phyloP scores from a whole-genome alignment of 768 basidiomycete species.

The Rubroboletus satanas region DNA sequence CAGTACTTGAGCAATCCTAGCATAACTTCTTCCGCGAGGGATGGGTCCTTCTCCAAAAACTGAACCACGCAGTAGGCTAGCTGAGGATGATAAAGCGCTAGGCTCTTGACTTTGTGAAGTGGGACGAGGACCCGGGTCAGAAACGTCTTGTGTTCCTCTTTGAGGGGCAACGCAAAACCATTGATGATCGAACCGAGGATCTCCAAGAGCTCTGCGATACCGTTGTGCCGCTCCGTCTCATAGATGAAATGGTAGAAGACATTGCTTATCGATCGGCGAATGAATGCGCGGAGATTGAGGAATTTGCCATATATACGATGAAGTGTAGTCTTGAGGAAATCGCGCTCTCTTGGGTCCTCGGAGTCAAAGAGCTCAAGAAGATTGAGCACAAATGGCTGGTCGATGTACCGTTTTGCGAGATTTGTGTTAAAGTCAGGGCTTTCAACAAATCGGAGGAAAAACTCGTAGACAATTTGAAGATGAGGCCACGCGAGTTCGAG shows the following conservation, averaged over 20 bases:
- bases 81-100: slow-evolving; percentile 99
- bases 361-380: slow-evolving; percentile 97
- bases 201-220: slow-evolving; percentile 96
- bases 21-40: slow-evolving; percentile 92
- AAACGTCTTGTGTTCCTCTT: slow-evolving; percentile 99
- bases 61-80: slow-evolving; percentile 98
- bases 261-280: slow-evolving; percentile 98
- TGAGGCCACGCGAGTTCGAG: slow-evolving; percentile 99
- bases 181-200: slow-evolving; percentile 99
- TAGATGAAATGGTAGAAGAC: slow-evolving; percentile 99
- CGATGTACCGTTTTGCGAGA: slow-evolving; percentile 94
- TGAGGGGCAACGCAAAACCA: slow-evolving; percentile 94
- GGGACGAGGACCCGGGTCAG: slow-evolving; percentile 91
- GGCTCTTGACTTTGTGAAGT: slow-evolving; percentile 94
- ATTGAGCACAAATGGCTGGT: slow-evolving; percentile 92
- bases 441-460: slow-evolving; percentile 98
- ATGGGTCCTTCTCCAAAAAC: slow-evolving; percentile 94
- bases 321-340: slow-evolving; percentile 98
- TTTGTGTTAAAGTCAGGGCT: slow-evolving; percentile 98
- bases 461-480: slow-evolving; percentile 98
- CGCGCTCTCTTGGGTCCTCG: slow-evolving; percentile 97
- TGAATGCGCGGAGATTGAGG: slow-evolving; percentile 96
- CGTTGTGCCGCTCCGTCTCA: slow-evolving; percentile 98
- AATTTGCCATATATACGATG: slow-evolving; percentile 99
- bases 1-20: slow-evolving; percentile 94